Percentiles rank a stretch among this genome's conserved stretches.
phyloP scores from a whole-genome alignment of 2,329 filamentous ascomycete genomes.

The Arthrobotrys pseudoclavata region DNA sequence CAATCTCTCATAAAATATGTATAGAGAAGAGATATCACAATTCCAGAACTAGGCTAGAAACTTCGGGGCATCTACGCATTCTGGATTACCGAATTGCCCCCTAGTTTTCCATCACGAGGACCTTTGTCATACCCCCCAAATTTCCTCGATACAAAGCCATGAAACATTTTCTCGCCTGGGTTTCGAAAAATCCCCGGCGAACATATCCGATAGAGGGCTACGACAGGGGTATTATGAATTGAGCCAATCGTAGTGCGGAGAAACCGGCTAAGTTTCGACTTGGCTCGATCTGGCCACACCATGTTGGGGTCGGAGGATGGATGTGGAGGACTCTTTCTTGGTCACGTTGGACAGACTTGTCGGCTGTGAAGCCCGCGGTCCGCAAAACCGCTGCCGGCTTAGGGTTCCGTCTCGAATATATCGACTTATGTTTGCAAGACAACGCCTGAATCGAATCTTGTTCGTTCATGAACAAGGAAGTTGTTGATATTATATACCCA shows the following conservation, averaged over 20 bases:
- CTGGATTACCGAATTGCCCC: slow-evolving; percentile 1
- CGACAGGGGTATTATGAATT: slow-evolving; percentile 5
- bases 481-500: slow-evolving; percentile 31
- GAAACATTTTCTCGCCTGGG: slow-evolving; percentile 43
- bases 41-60: slow-evolving; percentile 14
- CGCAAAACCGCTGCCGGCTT: slow-evolving; percentile 57
- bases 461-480: slow-evolving; percentile 21
- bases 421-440: slow-evolving; percentile 20
- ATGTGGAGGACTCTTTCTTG: slow-evolving; percentile 42
- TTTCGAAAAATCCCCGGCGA: slow-evolving; percentile 54
- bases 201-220: slow-evolving; percentile 37
- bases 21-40: neutral
- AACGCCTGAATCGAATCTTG: slow-evolving; percentile 14
- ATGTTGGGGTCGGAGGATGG: slow-evolving; percentile 36
- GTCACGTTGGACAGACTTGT: slow-evolving; percentile 35
- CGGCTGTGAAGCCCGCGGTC: slow-evolving; percentile 48
- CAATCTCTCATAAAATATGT: neutral
- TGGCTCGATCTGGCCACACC: slow-evolving; percentile 48
- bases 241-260: slow-evolving; percentile 26
- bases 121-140: slow-evolving; percentile 25
- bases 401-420: slow-evolving; percentile 56
- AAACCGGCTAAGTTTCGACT: slow-evolving; percentile 53
- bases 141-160: slow-evolving; percentile 45
- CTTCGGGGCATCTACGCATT: slow-evolving; percentile 9
- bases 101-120: slow-evolving; percentile 25